Base-by-base conservation (phyloP, 495 filamentous ascomycete species). In the Aspergillus avenaceus region DNA sequence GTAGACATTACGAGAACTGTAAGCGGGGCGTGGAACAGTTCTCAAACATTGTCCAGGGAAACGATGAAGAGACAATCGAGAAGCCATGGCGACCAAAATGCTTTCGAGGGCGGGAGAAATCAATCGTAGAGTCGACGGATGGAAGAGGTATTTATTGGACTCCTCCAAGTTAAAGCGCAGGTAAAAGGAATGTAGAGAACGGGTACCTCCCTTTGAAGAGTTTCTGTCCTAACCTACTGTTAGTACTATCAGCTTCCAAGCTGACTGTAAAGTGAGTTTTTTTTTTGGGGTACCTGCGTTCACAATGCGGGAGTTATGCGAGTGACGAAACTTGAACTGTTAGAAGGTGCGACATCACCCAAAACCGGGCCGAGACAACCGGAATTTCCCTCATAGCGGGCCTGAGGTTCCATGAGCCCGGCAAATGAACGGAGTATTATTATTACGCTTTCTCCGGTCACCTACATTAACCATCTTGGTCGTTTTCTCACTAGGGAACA, bases 31-130 rank as follows among this genome's bases (percentile, higher is more conserved):
- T 52, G 63, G 42, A 50, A 69, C 43, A 54, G 58, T 54, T 41
- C 61, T 59, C 53, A 70, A 41, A 37, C 60, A 57, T 49, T 72
- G 70, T 44, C 47, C 64, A 31, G 69, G 59, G 38, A 74, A 62
- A 59, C 66, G 69, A 52, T 61, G 58, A 41, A 71, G 51, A 41
- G 69, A 61, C 55, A 74, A 58, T 60, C 71, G 67, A 67, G 65
- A 67, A 67, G 69, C 63, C 71, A 74, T 74, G 53, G 32, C 67
- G 50, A 55, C 29, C 34, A 32, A 46, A 26, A 41, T 34, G 31
- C 28, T 25, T 41, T 43, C n/a, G 28, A 44, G 31, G 9, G 16
- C 24, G 19, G 34, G 23, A 45, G 45, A 47, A 7, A 13, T 51
- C 22, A 43, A 41, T 11, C 5, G 16, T 5, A 11, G n/a, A 38